Conservation (phyloP, 2,329 filamentous ascomycete species). For the Verticillium nonalfalfae region DNA sequence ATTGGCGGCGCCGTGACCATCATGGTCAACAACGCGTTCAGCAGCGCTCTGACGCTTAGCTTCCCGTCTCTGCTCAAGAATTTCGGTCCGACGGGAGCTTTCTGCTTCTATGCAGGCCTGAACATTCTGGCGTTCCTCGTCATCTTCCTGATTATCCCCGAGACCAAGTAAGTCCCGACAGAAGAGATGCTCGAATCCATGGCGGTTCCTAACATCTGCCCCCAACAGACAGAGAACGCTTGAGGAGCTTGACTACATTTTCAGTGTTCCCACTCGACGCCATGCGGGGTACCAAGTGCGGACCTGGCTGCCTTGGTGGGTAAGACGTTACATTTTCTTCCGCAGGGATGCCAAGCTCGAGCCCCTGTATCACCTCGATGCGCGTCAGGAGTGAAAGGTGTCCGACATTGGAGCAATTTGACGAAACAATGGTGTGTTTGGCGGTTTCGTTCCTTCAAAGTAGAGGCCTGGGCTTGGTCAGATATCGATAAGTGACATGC, state of each 20-base stretch:
- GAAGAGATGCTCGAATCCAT: no score
- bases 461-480: no score
- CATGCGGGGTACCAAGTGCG: slow-evolving; percentile 25
- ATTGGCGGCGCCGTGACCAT: slow-evolving; percentile 60
- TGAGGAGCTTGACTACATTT: slow-evolving; percentile 36
- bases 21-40: slow-evolving; percentile 52
- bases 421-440: no score
- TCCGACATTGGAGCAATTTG: no score
- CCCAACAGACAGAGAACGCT: slow-evolving; percentile 30
- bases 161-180: slow-evolving; percentile 31
- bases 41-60: slow-evolving; percentile 41
- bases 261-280: slow-evolving; percentile 22
- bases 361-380: slow-evolving; percentile 32
- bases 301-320: slow-evolving; percentile 10
- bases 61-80: slow-evolving; percentile 41
- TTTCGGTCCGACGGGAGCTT: slow-evolving; percentile 27
- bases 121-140: slow-evolving; percentile 37
- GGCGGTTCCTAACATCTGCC: not conserved
- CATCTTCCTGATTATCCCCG: slow-evolving; percentile 42
- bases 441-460: no score
- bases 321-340: slow-evolving; percentile 25
- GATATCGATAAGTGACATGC: no score
- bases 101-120: slow-evolving; percentile 39
- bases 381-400: not conserved
- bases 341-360: slow-evolving; percentile 24